These are phyloP conservation scores for Rhizophagus sp. DNA, from an alignment of 192 early-diverging fungal species.

Conservation along the genomic window DNA sequence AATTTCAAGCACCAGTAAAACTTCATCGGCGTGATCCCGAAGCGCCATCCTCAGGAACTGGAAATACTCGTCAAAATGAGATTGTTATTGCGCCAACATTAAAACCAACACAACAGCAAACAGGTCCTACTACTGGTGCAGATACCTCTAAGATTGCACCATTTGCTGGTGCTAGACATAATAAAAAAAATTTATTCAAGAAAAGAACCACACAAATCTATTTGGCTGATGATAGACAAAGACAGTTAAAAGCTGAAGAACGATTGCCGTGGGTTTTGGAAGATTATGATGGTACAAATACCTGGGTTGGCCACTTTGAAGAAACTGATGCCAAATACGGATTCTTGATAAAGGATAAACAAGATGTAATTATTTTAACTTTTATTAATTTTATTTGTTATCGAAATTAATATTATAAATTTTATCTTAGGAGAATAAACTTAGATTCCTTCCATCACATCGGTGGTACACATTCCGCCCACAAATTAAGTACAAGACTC, in stretches of 20 bases:
- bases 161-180: conserved; percentile 69
- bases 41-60: neutral
- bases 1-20: conserved; percentile 63
- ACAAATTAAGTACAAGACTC: conserved; percentile 61
- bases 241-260: conserved; percentile 73
- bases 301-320: conserved; percentile 67
- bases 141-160: conserved; percentile 73
- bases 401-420: neutral
- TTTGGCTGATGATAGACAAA: conserved; percentile 26
- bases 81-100: neutral
- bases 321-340: conserved; percentile 75
- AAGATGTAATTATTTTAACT: neutral
- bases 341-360: conserved; percentile 51
- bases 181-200: conserved; percentile 79
- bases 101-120: conserved; percentile 12
- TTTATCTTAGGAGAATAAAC: neutral
- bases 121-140: conserved; percentile 49
- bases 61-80: conserved; percentile 14
- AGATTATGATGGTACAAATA: conserved; percentile 68
- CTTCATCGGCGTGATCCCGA: conserved; percentile 42
- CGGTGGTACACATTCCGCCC: conserved; percentile 79
- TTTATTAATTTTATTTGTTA: neutral
- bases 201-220: conserved; percentile 76
- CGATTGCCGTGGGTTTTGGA: conserved; percentile 75
- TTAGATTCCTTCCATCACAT: conserved; percentile 65